A percentile compares a stretch with the other conserved stretches of the same genome.
Evolutionary conservation across 257 asterid genomes (phyloP).

Genomic region (Anisodus tanguticus): DNA sequence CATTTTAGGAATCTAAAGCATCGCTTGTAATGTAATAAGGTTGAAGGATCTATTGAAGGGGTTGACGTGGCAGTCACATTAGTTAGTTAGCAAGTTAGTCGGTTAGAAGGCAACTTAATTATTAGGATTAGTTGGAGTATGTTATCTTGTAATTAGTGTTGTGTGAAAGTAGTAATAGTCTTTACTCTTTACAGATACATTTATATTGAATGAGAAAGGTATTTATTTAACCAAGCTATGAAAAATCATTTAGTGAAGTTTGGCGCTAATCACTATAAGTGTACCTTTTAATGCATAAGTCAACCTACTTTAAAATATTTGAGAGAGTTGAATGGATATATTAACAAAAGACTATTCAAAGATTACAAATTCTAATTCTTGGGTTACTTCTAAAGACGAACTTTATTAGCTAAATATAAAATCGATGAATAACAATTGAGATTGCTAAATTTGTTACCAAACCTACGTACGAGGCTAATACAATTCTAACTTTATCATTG

Average conservation of each 20-base stretch:
- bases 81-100: no score
- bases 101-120: no score
- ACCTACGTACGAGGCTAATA: background rate
- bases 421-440: background rate
- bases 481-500: conserved; percentile 4
- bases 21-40: no score
- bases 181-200: no score
- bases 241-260: background rate
- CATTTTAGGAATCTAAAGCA: no score
- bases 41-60: no score
- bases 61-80: no score
- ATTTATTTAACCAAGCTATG: background rate
- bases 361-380: no score
- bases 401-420: background rate
- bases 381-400: background rate
- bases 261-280: background rate
- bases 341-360: background rate
- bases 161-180: no score
- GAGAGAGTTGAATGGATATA: background rate
- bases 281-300: background rate
- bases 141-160: no score
- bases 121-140: no score
- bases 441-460: background rate
- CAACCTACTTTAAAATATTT: background rate
- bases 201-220: no score